Base-by-base conservation (phyloP, 768 basidiomycete genomes). In the Phaeotremella fagi region DNA sequence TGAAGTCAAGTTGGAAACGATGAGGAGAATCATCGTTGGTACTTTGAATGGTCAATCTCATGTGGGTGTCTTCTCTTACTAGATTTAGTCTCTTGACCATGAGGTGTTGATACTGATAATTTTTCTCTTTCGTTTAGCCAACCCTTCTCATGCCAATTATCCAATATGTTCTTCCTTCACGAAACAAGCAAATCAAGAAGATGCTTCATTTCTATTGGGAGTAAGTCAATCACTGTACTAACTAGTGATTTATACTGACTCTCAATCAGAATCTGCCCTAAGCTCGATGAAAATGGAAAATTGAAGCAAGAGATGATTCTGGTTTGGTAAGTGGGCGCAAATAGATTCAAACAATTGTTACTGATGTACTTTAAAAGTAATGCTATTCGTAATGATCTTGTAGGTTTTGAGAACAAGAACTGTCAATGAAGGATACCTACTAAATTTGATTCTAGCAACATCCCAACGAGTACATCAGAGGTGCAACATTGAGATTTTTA, bases 251-350 rank as follows among this genome's bases (percentile, higher is more conserved):
- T 26, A 28, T 20, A 18, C 45, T 45, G n/a, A 53, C 45, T 9
- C n/a, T 14, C 20, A 2, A n/a, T 0, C 41, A 98, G 77, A 87
- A 64, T 98, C 20, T 98, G 92, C 76, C 94, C 94, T 7, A 97
- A 97, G 75, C 85, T 92, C 59, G 94, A 98, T 66, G 94, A 98
- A 67, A 85, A 83, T 60, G 94, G 94, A 45, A 98, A 97, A 77
- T 77, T 98, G 62, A 97, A 94, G 81, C 95, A 98, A 77, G 94
- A 99, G 79, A 98, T 98, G 94, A 98, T 97, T 71, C 82, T 98
- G 48, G 94, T 98, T 27, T 91, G 92, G 90, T 92, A 75, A 73
- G 89, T 83, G 16, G 25, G 18, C 26, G 35, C 36, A 15, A 3
- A 25, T 2, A 36, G 33, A 14, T 23, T 28, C 36, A 43, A 20